Percentiles rank a stretch among this genome's conserved stretches.
Conservation (phyloP, 2,329 filamentous ascomycete genomes). For the Zasmidium citrigriseum region DNA sequence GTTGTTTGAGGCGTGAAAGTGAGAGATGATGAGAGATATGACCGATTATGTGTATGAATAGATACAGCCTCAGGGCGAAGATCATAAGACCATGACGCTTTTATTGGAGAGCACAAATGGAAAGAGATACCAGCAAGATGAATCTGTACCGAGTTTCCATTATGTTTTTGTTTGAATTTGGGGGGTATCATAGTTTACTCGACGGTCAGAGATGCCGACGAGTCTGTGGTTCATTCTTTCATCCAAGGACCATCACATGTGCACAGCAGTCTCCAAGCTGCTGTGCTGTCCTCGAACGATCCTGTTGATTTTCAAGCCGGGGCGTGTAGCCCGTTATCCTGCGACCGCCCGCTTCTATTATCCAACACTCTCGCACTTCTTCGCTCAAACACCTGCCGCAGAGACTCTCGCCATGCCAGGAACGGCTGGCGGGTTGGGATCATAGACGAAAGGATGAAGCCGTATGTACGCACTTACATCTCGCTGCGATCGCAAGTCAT, state of each 20-base stretch:
- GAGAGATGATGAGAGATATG: neutral
- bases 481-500: slow-evolving; percentile 50
- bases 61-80: neutral
- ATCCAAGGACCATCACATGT: too few relatives aligned
- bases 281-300: too few relatives aligned
- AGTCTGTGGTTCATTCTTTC: too few relatives aligned
- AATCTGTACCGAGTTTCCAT: neutral
- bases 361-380: too few relatives aligned
- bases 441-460: slow-evolving; percentile 12
- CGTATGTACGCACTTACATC: slow-evolving; percentile 52
- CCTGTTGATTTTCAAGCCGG: too few relatives aligned
- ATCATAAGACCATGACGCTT: neutral
- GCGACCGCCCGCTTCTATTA: too few relatives aligned
- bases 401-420: too few relatives aligned
- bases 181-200: too few relatives aligned
- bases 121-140: neutral
- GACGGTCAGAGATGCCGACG: too few relatives aligned
- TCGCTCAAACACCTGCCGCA: neutral
- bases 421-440: neutral
- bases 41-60: neutral
- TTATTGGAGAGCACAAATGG: neutral
- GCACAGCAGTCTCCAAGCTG: too few relatives aligned
- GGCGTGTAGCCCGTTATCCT: too few relatives aligned
- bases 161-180: too few relatives aligned
- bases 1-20: slow-evolving; percentile 22